Base-by-base conservation (phyloP, 345 rosid genomes). In the Jatropha curcas region DNA sequence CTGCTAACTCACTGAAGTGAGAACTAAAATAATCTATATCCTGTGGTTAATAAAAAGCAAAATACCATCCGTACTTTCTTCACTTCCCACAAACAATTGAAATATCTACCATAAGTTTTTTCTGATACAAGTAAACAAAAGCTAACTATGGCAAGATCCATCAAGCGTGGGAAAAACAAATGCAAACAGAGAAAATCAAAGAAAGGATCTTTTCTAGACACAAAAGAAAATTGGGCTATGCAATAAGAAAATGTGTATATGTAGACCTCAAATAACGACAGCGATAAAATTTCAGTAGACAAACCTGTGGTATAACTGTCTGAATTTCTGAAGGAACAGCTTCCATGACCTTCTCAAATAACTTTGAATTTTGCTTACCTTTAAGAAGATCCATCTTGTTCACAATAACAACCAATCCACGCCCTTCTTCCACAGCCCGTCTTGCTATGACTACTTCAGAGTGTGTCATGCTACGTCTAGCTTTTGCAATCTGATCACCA, bases 361-460 rank as follows among this genome's bases (percentile, higher is more conserved):
- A 70, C 59, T 60, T 70, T 5, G 87, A 80, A 77, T 90, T 84
- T 20, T 74, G 74, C 73, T 75, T 86, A 77, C 98, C 88, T 72
- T 77, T 81, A 24, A 94, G 86, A 84, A 94, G 82, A 82, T 92
- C 99, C 98, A 95, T 92, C 84, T 94, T 94, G 85, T 95, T 92
- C 69, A 95, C 96, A 64, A 92, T 81, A 48, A 92, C 85, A 45
- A 95, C 96, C 75, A 92, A 77, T 51, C 97, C 97, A 66, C 98
- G 96, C 27, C 99, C 98, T 88, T 95, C 99, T 84, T 95, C 98
- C 56, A 95, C 94, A 31, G 96, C 90, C 58, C 86, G 84, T 80
- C 99, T 88, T 24, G 96, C 99, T 79, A 95, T 91, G 65, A 91
- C 98, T 59, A 95, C 98, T 83, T 95, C 99, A 24, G 98, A 87